A percentile compares a stretch with the other conserved stretches of the same genome.
These are phyloP conservation scores for Cokeromyces recurvatus DNA, from an alignment of 371 early-diverging fungal genomes.

Conservation along the genomic window DNA sequence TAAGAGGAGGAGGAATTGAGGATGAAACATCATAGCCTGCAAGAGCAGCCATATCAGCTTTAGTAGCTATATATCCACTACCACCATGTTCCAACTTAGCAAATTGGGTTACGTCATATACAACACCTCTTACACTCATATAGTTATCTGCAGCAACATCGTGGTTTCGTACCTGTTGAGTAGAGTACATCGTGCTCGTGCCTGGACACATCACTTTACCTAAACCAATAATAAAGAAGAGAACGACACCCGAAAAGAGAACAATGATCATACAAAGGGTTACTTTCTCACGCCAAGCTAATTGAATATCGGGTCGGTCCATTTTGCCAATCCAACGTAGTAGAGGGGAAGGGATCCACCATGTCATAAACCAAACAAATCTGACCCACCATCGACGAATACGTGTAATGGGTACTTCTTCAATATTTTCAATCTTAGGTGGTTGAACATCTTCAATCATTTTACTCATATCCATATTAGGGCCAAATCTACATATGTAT, in stretches of 20 bases:
- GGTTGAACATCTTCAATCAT: slow-evolving; percentile 34
- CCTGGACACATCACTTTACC: slow-evolving; percentile 82
- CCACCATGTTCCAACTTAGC: slow-evolving; percentile 43
- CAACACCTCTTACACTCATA: slow-evolving; percentile 59
- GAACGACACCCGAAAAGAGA: slow-evolving; percentile 62
- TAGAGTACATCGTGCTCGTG: slow-evolving; percentile 54
- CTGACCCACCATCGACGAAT: slow-evolving; percentile 74
- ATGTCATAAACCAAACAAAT: slow-evolving; percentile 78
- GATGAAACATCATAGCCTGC: slow-evolving; percentile 59
- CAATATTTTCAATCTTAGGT: slow-evolving; percentile 41
- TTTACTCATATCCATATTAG: slow-evolving; percentile 37
- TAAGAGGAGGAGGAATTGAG: slow-evolving; percentile 69
- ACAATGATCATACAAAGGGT: slow-evolving; percentile 82
- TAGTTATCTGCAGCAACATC: slow-evolving; percentile 34
- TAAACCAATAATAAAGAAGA: slow-evolving; percentile 84
- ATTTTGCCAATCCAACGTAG: slow-evolving; percentile 59
- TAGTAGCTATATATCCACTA: slow-evolving; percentile 28
- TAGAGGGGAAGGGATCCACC: slow-evolving; percentile 73
- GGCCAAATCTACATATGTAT: slow-evolving; percentile 23
- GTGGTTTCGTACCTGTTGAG: slow-evolving; percentile 28
- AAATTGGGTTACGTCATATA: slow-evolving; percentile 61
- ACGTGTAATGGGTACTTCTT: slow-evolving; percentile 39
- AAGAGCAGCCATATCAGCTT: slow-evolving; percentile 49
- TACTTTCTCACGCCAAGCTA: slow-evolving; percentile 95
- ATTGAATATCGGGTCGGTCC: slow-evolving; percentile 74